phyloP scores from a whole-genome alignment of 306 rosid genomes.

The Sicyos edulis region DNA sequence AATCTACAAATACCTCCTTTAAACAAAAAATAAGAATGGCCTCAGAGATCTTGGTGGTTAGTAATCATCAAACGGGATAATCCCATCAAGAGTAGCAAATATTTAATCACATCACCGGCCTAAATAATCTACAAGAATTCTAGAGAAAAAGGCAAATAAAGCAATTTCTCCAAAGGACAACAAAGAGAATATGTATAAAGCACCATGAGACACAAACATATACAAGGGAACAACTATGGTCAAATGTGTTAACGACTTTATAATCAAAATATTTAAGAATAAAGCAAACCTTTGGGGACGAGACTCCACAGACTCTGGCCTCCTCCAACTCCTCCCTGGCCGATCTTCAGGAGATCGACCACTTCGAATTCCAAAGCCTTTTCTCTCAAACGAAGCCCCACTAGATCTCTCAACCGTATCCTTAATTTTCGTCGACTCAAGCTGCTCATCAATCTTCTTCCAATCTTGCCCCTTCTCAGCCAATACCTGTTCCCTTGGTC shows the following conservation, averaged over 20 bases:
- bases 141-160: neutral
- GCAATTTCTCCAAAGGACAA: neutral
- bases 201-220: neutral
- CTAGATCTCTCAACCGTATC: slow-evolving; percentile 30
- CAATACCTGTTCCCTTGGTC: slow-evolving; percentile 95
- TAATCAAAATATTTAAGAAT: neutral
- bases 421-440: slow-evolving; percentile 56
- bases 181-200: neutral
- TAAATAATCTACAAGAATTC: neutral
- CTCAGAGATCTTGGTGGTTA: slow-evolving; percentile 30
- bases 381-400: slow-evolving; percentile 41
- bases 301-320: too few species aligned
- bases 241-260: neutral
- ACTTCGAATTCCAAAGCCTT: slow-evolving; percentile 45
- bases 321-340: slow-evolving; percentile 71
- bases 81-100: slow-evolving; percentile 29
- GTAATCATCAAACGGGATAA: slow-evolving; percentile 12
- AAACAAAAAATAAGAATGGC: neutral
- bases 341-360: slow-evolving; percentile 35
- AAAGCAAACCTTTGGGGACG: too few species aligned
- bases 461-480: slow-evolving; percentile 86
- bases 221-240: neutral
- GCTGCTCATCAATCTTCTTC: slow-evolving; percentile 87
- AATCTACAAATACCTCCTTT: neutral
- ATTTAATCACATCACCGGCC: slow-evolving; percentile 22